Evolutionary conservation across 495 filamentous ascomycete genomes (phyloP).

Genomic region (Penicillium dipodomyicola): DNA sequence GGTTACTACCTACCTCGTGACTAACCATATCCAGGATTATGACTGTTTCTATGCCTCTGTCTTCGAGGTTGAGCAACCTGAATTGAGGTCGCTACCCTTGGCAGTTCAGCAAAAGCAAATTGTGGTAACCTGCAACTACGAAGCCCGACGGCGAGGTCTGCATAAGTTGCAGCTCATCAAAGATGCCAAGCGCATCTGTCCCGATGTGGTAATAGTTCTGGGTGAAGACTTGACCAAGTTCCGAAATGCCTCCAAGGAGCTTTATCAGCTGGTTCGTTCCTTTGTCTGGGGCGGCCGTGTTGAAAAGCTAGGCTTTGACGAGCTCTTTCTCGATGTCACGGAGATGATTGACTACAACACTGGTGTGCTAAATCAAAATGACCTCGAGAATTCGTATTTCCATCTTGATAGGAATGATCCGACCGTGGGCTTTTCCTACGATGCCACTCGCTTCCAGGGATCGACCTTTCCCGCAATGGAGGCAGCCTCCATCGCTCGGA

Average conservation of each 20-base stretch:
- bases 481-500: not conserved
- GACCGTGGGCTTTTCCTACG: constrained; percentile 72
- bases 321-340: constrained; percentile 77
- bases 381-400: constrained; percentile 71
- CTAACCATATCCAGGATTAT: constrained; percentile 61
- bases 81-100: constrained; percentile 67
- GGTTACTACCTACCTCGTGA: not conserved
- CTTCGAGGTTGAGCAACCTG: constrained; percentile 75
- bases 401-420: constrained; percentile 72
- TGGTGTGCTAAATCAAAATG: constrained; percentile 63
- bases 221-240: constrained; percentile 87
- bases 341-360: constrained; percentile 82
- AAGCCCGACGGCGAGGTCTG: constrained; percentile 72
- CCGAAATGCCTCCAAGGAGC: constrained; percentile 76
- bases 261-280: constrained; percentile 65
- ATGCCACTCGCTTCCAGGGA: constrained; percentile 62
- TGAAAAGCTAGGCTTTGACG: constrained; percentile 84
- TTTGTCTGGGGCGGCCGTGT: constrained; percentile 73
- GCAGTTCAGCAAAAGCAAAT: constrained; percentile 85
- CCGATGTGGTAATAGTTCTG: constrained; percentile 78
- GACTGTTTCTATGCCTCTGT: constrained; percentile 95
- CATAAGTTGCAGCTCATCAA: constrained; percentile 79
- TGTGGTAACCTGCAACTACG: constrained; percentile 93
- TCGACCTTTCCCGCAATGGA: constrained; percentile 50
- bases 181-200: constrained; percentile 77